phyloP scores from a whole-genome alignment of 2,329 filamentous ascomycete genomes.

The Colletotrichum australisinense region DNA sequence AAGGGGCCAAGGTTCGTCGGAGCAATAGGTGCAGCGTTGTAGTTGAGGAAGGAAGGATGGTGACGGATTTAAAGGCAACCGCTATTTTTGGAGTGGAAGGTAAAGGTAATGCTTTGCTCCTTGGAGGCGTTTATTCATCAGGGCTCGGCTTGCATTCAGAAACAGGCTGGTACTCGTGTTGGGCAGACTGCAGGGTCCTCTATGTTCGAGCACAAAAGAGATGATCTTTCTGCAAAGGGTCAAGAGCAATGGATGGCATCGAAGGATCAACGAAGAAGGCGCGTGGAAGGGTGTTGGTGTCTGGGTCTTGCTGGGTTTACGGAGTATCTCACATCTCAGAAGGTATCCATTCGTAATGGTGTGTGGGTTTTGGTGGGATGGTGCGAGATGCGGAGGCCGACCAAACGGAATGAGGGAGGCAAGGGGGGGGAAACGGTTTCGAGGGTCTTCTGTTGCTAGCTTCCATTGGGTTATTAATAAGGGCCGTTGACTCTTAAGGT shows the following conservation, averaged over 20 bases:
- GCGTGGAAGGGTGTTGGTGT: too few relatives aligned
- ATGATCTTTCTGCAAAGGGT: not conserved
- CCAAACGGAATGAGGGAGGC: not conserved
- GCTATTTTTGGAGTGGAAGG: not conserved
- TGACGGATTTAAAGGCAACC: not conserved
- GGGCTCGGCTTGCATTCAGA: not conserved
- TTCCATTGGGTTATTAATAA: not conserved
- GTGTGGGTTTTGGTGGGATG: not conserved
- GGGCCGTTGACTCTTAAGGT: not conserved
- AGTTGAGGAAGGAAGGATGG: not conserved
- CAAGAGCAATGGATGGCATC: not conserved
- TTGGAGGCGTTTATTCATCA: not conserved
- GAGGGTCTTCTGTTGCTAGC: not conserved
- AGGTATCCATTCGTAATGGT: not conserved
- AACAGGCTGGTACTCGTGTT: not conserved
- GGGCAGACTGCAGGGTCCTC: not conserved
- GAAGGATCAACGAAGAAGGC: slow-evolving; percentile 1
- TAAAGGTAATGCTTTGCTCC: not conserved
- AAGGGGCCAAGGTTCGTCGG: not conserved
- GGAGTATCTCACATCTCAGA: not conserved
- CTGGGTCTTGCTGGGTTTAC: not conserved
- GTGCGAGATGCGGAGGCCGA: not conserved
- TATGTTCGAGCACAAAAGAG: not conserved
- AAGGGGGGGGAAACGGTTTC: not conserved
- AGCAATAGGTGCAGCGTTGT: not conserved